Conservation (phyloP, 345 rosid species). For the Punica granatum region DNA sequence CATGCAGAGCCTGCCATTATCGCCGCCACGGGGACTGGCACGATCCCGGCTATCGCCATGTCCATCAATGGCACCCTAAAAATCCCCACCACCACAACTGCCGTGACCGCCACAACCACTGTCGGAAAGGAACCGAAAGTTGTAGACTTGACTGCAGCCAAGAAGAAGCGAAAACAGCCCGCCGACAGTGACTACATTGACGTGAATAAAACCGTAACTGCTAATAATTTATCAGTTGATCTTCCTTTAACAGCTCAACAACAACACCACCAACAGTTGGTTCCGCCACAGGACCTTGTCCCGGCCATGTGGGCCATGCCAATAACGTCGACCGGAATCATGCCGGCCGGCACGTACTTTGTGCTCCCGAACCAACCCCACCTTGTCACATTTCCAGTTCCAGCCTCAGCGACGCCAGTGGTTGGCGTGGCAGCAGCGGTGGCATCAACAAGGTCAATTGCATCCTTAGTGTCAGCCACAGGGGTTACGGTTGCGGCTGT, state of each 20-base stretch:
- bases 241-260: constrained; percentile 38
- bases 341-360: constrained; percentile 49
- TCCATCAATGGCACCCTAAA: constrained; percentile 79
- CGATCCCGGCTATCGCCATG: constrained; percentile 91
- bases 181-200: constrained; percentile 72
- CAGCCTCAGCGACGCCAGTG: constrained; percentile 36
- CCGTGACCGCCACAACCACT: not conserved
- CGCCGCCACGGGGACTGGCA: constrained; percentile 87
- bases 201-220: constrained; percentile 30
- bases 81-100: constrained; percentile 62
- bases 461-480: not conserved
- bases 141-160: constrained; percentile 34
- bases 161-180: constrained; percentile 67
- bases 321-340: constrained; percentile 51
- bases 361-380: constrained; percentile 60
- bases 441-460: constrained; percentile 6
- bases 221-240: constrained; percentile 38
- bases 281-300: constrained; percentile 44
- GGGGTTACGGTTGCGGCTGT: not conserved
- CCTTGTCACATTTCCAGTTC: constrained; percentile 52
- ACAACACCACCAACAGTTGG: constrained; percentile 17
- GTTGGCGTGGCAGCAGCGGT: constrained; percentile 21
- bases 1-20: constrained; percentile 86
- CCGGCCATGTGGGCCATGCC: constrained; percentile 91
- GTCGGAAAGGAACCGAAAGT: constrained; percentile 15